A percentile compares a stretch with the other conserved stretches of the same genome.
These are phyloP conservation scores for Psilocybe mexicana DNA, from an alignment of 1,284 basidiomycete genomes.

Conservation along the genomic window DNA sequence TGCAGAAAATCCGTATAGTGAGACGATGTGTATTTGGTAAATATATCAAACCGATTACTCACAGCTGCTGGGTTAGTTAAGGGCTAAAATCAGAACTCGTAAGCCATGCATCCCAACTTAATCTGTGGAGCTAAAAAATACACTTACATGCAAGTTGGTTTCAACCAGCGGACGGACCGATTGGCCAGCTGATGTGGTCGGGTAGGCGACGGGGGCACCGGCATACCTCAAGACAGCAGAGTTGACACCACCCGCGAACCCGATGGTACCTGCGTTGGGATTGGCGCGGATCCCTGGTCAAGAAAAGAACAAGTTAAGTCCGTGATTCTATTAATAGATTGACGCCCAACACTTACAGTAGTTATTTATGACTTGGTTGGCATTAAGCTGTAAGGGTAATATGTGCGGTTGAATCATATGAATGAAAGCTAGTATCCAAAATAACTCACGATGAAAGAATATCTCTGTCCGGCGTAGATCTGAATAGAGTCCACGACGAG, in stretches of 20 bases:
- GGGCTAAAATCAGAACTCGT: too few relatives aligned
- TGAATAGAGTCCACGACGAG: slow-evolving; percentile 39
- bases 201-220: slow-evolving; percentile 45
- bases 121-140: slow-evolving; percentile 36
- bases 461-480: slow-evolving; percentile 31
- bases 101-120: too few relatives aligned
- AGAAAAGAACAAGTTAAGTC: too few relatives aligned
- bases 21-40: too few relatives aligned
- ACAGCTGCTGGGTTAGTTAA: too few relatives aligned
- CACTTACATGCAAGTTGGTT: slow-evolving; percentile 31
- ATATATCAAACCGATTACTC: too few relatives aligned
- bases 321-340: too few relatives aligned
- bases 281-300: slow-evolving; percentile 17
- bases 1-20: too few relatives aligned
- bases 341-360: slow-evolving; percentile 9
- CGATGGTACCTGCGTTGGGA: slow-evolving; percentile 24
- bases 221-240: slow-evolving; percentile 56
- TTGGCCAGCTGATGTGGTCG: slow-evolving; percentile 34
- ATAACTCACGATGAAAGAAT: slow-evolving; percentile 16
- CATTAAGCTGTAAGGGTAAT: too few relatives aligned
- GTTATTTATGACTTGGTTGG: slow-evolving; percentile 2
- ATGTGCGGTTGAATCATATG: too few relatives aligned
- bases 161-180: slow-evolving; percentile 36
- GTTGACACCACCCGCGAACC: slow-evolving; percentile 40
- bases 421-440: too few relatives aligned